Evolutionary conservation across 441 rosid species (phyloP).

Genomic region (Aquilaria agallochum): DNA sequence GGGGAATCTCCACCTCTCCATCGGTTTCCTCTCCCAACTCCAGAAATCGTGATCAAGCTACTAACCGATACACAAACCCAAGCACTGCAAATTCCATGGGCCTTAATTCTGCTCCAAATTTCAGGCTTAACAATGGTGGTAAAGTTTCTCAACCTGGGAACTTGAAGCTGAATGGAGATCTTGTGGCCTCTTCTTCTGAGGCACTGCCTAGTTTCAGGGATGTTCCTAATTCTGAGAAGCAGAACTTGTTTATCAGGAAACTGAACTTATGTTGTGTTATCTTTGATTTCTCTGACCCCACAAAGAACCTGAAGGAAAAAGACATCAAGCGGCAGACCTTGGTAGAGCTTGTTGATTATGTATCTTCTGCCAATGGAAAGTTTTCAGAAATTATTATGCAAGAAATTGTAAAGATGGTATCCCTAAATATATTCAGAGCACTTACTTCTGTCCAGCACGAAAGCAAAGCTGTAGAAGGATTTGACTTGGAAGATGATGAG

Average conservation of each 20-base stretch:
- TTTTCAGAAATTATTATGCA: conserved; percentile 53
- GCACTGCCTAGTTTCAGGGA: conserved; percentile 81
- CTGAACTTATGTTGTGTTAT: conserved; percentile 49
- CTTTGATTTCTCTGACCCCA: conserved; percentile 66
- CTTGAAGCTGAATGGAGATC: conserved; percentile 51
- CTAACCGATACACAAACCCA: conserved; percentile 29
- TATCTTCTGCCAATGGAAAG: conserved; percentile 65
- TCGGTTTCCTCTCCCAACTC: conserved; percentile 41
- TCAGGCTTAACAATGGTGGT: conserved; percentile 42
- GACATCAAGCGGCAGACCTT: conserved; percentile 75
- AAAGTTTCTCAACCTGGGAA: conserved; percentile 37
- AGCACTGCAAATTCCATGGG: conserved; percentile 25
- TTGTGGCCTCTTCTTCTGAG: conserved; percentile 41
- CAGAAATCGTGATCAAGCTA: conserved; percentile 37
- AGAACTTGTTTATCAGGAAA: conserved; percentile 53
- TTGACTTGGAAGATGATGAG: conserved; percentile 69
- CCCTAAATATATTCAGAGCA: conserved; percentile 52
- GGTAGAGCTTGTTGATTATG: conserved; percentile 75
- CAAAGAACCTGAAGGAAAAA: conserved; percentile 67
- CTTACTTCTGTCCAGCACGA: conserved; percentile 60
- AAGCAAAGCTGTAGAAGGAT: conserved; percentile 53
- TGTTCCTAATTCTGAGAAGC: conserved; percentile 75
- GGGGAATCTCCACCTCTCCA: conserved; percentile 43
- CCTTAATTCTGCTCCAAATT: conserved; percentile 26
- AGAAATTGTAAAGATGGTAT: conserved; percentile 57